Evolutionary conservation across 108 stramenopile species (phyloP).

Genomic region (Nitzschia inconspicua): DNA sequence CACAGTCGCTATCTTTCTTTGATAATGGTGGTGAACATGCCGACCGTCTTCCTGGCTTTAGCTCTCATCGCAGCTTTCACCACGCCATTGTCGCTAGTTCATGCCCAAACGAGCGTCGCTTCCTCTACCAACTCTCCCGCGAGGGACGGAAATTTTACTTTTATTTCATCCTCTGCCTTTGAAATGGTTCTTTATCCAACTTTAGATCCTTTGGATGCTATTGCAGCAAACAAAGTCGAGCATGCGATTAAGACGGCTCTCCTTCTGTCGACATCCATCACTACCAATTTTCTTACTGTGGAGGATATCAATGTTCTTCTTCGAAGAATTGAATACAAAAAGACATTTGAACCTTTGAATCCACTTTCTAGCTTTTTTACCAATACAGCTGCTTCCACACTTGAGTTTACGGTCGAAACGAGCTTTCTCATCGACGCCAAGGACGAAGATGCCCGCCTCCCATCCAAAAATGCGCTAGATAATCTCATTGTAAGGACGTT

Average conservation of each 20-base stretch:
- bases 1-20: too few relatives aligned
- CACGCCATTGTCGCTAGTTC: too few relatives aligned
- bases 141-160: neutral
- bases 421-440: neutral
- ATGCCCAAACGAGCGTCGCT: too few relatives aligned
- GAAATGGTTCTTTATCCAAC: constrained; percentile 19
- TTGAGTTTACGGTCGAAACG: constrained; percentile 12
- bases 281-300: constrained; percentile 9
- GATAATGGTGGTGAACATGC: too few relatives aligned
- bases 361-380: too few relatives aligned
- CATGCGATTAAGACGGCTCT: constrained; percentile 7
- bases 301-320: constrained; percentile 15
- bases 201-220: neutral
- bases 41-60: too few relatives aligned
- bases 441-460: neutral
- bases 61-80: too few relatives aligned
- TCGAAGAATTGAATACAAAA: constrained; percentile 2
- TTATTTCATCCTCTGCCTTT: constrained; percentile 16
- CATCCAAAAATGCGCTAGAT: constrained; percentile 18
- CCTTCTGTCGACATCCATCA: constrained; percentile 3
- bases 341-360: too few relatives aligned
- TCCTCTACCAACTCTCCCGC: too few relatives aligned
- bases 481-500: constrained; percentile 21
- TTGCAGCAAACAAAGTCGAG: constrained; percentile 9
- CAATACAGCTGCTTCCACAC: neutral